Evolutionary conservation across 2,329 filamentous ascomycete species (phyloP), one percentile per base, ranked within the genome.

Genomic region (Cryphonectria nitschkei): DNA sequence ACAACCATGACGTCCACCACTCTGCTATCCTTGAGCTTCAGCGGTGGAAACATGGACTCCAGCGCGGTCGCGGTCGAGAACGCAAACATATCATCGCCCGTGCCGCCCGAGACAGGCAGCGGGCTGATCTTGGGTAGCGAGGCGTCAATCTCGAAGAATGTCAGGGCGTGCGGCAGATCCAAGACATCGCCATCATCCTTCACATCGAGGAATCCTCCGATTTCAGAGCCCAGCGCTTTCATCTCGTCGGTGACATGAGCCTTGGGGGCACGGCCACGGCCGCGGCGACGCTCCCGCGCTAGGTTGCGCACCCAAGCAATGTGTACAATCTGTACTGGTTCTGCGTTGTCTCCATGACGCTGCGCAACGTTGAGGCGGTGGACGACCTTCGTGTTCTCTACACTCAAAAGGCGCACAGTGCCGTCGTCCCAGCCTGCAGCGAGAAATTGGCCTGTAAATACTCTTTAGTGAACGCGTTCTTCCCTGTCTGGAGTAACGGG

Each of bases 391-490:
- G 90, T 92, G 75, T 89, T 95, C 79, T 96, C 94, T 32, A 94
- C 82, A 72, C 92, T 92, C 79, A 95, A 87, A 50, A 97, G 82
- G 70, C 93, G 90, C 29, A 96, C 88, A 8, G 88, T 88, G 39
- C 93, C 92, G 82, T 97, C 93, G 75, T 88, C 93, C 90, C 93
- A 97, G 62, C 90, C 93, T 19, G 96, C 89, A 19, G 94, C 94
- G 68, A 98, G 86, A 58, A 93, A 89, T 73, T 93, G 91, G 11
- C 92, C 90, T 92, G 70, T 64, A 46, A 29, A 43, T 32, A 32
- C 0, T n/a, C 65, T 26, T 68, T 43, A 65, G 37, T n/a, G 34
- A 19, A 50, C 29, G 62, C n/a, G 52, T 13, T 14, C 16, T 60
- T 4, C 9, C 13, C 34, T 79, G 79, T 81, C 56, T 19, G 67